Conservation (phyloP, 1,284 basidiomycete species). For the Cerrena zonata region DNA sequence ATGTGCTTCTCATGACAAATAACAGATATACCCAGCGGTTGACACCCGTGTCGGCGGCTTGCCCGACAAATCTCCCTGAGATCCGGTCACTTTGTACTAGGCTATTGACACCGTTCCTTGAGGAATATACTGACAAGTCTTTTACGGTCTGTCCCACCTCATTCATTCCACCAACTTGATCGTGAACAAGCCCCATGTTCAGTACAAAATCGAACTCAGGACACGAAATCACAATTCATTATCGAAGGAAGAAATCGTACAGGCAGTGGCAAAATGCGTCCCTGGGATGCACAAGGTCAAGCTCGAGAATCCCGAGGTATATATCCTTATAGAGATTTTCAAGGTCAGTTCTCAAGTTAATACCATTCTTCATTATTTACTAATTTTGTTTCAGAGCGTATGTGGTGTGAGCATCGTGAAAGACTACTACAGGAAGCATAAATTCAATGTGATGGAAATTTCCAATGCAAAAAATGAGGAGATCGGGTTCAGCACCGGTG, state of each 20-base stretch:
- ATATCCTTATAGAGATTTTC: constrained; percentile 74
- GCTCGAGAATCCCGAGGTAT: constrained; percentile 59
- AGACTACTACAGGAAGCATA: constrained; percentile 63
- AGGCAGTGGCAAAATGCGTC: constrained; percentile 63
- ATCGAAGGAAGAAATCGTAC: constrained; percentile 50
- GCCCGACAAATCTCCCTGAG: constrained; percentile 61
- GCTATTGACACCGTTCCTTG: constrained; percentile 48
- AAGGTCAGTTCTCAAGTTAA: constrained; percentile 43
- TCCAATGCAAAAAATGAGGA: constrained; percentile 33
- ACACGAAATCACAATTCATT: constrained; percentile 69
- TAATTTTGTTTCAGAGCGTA: constrained; percentile 43
- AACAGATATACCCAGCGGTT: constrained; percentile 64
- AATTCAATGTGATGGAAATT: constrained; percentile 72
- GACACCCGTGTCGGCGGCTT: constrained; percentile 61
- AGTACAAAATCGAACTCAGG: constrained; percentile 78
- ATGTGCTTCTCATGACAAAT: too few relatives aligned
- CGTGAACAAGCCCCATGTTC: not conserved
- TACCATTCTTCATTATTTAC: not conserved
- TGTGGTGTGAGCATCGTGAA: constrained; percentile 68
- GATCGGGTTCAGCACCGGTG: constrained; percentile 15
- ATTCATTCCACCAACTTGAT: not conserved
- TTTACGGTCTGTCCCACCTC: constrained; percentile 34
- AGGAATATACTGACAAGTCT: constrained; percentile 34
- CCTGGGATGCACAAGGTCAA: constrained; percentile 62
- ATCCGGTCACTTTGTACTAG: constrained; percentile 56